Evolutionary conservation across 2,329 filamentous ascomycete species (phyloP), one percentile per base, ranked within the genome.

Genomic region (Colletotrichum graminicola): DNA sequence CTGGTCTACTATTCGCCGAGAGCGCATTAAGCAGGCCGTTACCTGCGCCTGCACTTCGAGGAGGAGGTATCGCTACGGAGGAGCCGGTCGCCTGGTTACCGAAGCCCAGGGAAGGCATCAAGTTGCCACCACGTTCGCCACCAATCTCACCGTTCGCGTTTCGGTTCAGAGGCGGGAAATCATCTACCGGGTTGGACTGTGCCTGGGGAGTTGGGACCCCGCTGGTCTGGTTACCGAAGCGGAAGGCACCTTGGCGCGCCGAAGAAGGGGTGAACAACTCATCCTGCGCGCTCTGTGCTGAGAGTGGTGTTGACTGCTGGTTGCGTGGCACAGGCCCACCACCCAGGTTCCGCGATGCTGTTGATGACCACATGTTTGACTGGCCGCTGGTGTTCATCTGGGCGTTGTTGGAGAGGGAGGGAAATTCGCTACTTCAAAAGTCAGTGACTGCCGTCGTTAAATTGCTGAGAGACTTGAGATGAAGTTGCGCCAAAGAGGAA

Each of bases 11-110:
- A 73, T 87, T 91, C 6, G 88, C 88, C 54, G 89, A 90, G n/a
- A 92, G 80, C 4, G 89, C 90, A 76, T 90, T 91, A 56, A 92
- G 80, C 49, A 92, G 82, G 11, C 89, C 89, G 76, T 92, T 92
- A 16, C 86, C 89, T 26, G 79, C 71, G 18, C 60, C 78, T 66
- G 88, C 82, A 67, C 81, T 84, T 51, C 80, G 79, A 67, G 83
- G 83, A 63, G 82, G 76, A 26, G 75, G 74, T 57, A 70, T 49
- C 75, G 71, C 76, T 36, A 79, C 73, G 43, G 82, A 73, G 51
- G 78, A 76, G 52, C 80, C 78, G 71, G 83, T 74, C 5, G 81
- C 78, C 74, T 86, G 87, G 29, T 84, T 80, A 51, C 84, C 85
- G 71, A 91, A 90, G 8, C 85, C 86, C 62, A 89, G 76, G 56